These are phyloP conservation scores for Maudiozyma humilis DNA, from an alignment of 1,139 yeast species.

Conservation along the genomic window DNA sequence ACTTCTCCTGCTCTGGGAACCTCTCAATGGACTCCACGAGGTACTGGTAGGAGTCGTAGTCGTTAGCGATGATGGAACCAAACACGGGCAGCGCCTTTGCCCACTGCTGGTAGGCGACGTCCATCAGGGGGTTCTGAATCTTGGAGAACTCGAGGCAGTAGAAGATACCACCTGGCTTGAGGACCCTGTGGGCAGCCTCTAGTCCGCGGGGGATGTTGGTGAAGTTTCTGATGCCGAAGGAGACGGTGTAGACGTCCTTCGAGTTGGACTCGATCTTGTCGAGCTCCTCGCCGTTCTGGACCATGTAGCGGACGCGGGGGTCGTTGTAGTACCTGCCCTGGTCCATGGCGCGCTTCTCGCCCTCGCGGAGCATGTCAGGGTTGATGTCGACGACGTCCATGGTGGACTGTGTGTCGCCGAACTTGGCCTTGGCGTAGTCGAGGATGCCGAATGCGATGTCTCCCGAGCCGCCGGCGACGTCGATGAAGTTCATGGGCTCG, in stretches of 20 bases:
- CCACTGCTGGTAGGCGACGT: constrained; percentile 74
- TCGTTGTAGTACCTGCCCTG: constrained; percentile 45
- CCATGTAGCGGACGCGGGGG: constrained; percentile 66
- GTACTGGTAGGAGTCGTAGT: constrained; percentile 90
- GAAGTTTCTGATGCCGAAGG: constrained; percentile 95
- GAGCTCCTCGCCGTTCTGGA: constrained; percentile 87
- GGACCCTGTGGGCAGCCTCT: constrained; percentile 85
- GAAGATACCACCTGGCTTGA: constrained; percentile 97
- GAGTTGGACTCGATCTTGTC: constrained; percentile 79
- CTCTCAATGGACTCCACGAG: constrained; percentile 86
- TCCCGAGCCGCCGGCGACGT: constrained; percentile 99
- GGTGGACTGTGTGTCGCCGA: constrained; percentile 63
- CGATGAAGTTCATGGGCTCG: constrained; percentile 76
- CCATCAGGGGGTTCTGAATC: constrained; percentile 72
- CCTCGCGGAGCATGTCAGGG: constrained; percentile 91
- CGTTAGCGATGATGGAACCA: constrained; percentile 94
- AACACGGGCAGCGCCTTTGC: constrained; percentile 82
- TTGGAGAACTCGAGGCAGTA: constrained; percentile 94
- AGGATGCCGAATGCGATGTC: constrained; percentile 93
- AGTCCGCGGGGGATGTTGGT: constrained; percentile 91
- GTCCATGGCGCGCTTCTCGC: constrained; percentile 58
- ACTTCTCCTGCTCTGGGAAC: constrained; percentile 88
- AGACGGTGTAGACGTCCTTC: constrained; percentile 91
- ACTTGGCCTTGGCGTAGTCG: constrained; percentile 78
- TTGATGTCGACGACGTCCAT: constrained; percentile 95